phyloP scores from a whole-genome alignment of 2,329 filamentous ascomycete genomes.

The Exophiala calicioides region DNA sequence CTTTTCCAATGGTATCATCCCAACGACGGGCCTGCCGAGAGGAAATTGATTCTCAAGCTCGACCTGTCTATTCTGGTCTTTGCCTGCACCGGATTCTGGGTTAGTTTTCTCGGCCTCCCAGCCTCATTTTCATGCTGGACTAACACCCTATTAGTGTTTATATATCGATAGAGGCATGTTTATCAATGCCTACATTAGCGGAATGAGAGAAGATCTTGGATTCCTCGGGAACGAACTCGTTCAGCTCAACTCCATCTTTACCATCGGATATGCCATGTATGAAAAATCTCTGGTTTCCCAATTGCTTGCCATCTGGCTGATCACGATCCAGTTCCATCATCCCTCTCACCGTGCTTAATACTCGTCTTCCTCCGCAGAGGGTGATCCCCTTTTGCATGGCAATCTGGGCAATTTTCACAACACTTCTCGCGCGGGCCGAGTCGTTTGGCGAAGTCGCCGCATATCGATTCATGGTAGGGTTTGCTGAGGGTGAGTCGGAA shows the following conservation, averaged over 20 bases:
- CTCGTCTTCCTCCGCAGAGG: constrained; percentile 4
- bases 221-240: constrained; percentile 37
- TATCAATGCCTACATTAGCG: constrained; percentile 46
- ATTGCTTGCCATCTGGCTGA: not conserved
- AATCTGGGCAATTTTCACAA: constrained; percentile 37
- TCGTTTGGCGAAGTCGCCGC: constrained; percentile 15
- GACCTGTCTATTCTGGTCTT: constrained; percentile 52
- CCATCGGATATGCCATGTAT: constrained; percentile 17
- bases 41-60: constrained; percentile 49
- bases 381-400: constrained; percentile 32
- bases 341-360: constrained; percentile 7
- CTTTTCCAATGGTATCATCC: constrained; percentile 1
- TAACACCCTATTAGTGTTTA: constrained; percentile 1
- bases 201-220: constrained; percentile 37
- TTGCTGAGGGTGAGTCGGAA: constrained; percentile 23
- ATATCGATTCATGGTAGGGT: constrained; percentile 21
- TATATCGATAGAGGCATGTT: constrained; percentile 50
- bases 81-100: constrained; percentile 45
- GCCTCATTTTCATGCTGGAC: not conserved
- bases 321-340: constrained; percentile 10
- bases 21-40: constrained; percentile 33
- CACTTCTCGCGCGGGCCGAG: constrained; percentile 24
- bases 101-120: not conserved
- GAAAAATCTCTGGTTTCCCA: not conserved
- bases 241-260: constrained; percentile 30